These are phyloP conservation scores for Alternaria solani DNA, from an alignment of 2,329 filamentous ascomycete species.

Conservation along the genomic window DNA sequence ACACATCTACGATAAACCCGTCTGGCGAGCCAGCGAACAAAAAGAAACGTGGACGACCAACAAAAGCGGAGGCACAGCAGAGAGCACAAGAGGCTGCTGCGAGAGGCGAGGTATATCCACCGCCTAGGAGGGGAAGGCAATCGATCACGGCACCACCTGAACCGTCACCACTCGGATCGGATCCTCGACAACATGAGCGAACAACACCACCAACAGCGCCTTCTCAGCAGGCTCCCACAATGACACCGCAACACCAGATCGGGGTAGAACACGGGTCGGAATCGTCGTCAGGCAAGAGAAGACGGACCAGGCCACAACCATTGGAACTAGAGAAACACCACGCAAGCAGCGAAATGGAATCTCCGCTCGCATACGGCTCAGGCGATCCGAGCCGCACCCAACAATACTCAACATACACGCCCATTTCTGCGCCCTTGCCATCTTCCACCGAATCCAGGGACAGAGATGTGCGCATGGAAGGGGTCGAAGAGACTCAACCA, in stretches of 20 bases:
- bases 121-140: constrained; percentile 44
- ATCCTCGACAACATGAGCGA: constrained; percentile 35
- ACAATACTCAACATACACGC: constrained; percentile 46
- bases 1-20: constrained; percentile 37
- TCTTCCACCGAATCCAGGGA: constrained; percentile 45
- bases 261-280: constrained; percentile 41
- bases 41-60: constrained; percentile 59
- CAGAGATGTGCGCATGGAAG: constrained; percentile 49
- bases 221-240: constrained; percentile 26
- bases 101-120: constrained; percentile 51
- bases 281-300: constrained; percentile 49
- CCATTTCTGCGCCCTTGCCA: constrained; percentile 47
- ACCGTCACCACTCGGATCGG: constrained; percentile 30
- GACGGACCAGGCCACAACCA: constrained; percentile 42
- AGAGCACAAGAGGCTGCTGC: constrained; percentile 53
- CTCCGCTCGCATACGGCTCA: constrained; percentile 41
- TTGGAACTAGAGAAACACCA: constrained; percentile 45
- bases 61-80: constrained; percentile 57
- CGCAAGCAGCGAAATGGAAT: constrained; percentile 40
- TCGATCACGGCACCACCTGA: constrained; percentile 42
- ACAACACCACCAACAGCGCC: constrained; percentile 39
- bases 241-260: constrained; percentile 41
- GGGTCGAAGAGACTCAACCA: constrained; percentile 49
- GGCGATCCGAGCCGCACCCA: constrained; percentile 38
- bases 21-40: constrained; percentile 52